A percentile compares a stretch with the other conserved stretches of the same genome.
Evolutionary conservation across 306 rosid genomes (phyloP).

Genomic region (Chamaecrista fasciculata): DNA sequence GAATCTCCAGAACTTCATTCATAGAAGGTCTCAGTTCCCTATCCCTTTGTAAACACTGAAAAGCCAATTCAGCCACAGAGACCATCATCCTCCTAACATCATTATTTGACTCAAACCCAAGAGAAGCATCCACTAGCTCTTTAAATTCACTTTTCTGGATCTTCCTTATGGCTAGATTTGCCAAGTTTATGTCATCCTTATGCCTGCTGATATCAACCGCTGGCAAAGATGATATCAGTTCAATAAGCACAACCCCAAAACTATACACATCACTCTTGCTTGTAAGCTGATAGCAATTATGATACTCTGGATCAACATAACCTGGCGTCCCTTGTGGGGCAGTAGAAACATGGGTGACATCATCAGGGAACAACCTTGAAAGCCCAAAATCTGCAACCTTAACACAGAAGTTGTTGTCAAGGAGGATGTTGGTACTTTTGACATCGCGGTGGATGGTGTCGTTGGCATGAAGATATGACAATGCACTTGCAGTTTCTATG

Average conservation of each 20-base stretch:
- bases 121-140: slow-evolving; percentile 47
- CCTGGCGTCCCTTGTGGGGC: no score
- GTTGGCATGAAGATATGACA: slow-evolving; percentile 62
- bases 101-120: slow-evolving; percentile 44
- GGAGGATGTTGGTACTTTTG: slow-evolving; percentile 63
- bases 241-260: slow-evolving; percentile 65
- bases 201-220: slow-evolving; percentile 59
- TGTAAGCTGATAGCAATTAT: no score
- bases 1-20: slow-evolving; percentile 47
- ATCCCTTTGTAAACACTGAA: no score
- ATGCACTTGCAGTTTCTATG: slow-evolving; percentile 56
- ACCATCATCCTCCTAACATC: no score
- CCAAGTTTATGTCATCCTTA: slow-evolving; percentile 54
- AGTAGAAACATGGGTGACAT: no score
- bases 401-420: slow-evolving; percentile 44
- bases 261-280: no score
- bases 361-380: no score
- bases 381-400: slow-evolving; percentile 77
- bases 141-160: slow-evolving; percentile 38
- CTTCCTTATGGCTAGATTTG: no score
- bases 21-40: slow-evolving; percentile 70
- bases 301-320: no score
- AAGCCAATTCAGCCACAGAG: no score
- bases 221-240: slow-evolving; percentile 62
- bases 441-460: slow-evolving; percentile 64